Evolutionary conservation across 1,139 yeast species (phyloP), one percentile per base, ranked within the genome.

Genomic region (Zygosaccharomyces pseudobailii): DNA sequence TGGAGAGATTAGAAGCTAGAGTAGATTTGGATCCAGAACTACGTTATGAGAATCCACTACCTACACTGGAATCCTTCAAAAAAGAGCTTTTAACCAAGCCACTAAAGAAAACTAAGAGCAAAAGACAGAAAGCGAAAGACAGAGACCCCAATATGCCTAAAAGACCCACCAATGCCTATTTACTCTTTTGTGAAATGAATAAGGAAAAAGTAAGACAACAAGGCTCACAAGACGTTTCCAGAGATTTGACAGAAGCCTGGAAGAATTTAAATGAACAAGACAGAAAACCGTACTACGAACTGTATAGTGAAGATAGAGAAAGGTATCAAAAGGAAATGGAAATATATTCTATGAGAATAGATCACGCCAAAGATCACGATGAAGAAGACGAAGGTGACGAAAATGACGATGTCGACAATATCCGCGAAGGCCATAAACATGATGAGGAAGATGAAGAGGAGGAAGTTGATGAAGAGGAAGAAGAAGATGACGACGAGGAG

Each of bases 121-220:
- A 65, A 51, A 61, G 62, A 36, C 68, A 57, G 45, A 71, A 51
- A 47, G 56, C 53, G 6, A 62, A 55, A 52, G 71, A 51, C 24
- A 77, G 89, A 59, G 95, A 87, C 64, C 96, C 95, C 3, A 83
- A 81, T 56, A 76, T 84, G 59, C 96, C 97, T 13, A 87, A 87
- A 58, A 75, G 95, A 57, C 96, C 96, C 13, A 85, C 95, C 5
- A 89, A 89, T 66, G 95, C 96, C 7, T 88, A 89, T 61, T 72
- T 88, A 53, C 78, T 87, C 49, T 89, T 86, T 63, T 89, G 97
- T 69, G 97, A 89, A 52, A 71, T 79, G 70, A 94, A 87, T 61
- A 86, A 87, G 66, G 96, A 87, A 45, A 73, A 78, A 46, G 77
- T 87, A 41, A 80, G 79, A 55, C 75, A 82, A 51, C 68, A 67